Percentiles rank a stretch among this genome's conserved stretches.
Conservation (phyloP, 352 stramenopile species). For the Pythium plurisporium region DNA sequence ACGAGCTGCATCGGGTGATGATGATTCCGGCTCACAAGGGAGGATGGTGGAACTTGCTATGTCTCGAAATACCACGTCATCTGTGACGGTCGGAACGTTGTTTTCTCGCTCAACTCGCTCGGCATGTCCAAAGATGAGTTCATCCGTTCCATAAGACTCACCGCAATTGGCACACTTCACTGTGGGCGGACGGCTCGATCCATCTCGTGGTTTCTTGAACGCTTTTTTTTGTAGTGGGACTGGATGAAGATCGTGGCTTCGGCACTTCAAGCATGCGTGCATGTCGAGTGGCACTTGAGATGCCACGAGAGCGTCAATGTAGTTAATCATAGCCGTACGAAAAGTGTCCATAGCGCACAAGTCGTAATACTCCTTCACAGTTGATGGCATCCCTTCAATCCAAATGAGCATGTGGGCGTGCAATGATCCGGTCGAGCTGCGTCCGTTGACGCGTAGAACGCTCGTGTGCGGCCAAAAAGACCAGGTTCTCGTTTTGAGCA, state of each 20-base stretch:
- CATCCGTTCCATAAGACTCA: background rate
- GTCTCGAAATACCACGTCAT: background rate
- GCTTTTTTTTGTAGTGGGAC: background rate
- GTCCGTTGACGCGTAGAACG: background rate
- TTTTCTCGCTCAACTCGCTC: background rate
- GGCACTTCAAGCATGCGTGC: background rate
- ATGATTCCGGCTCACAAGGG: background rate
- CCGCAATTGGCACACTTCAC: background rate
- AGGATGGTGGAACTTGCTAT: background rate
- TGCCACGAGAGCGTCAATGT: background rate
- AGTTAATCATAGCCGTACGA: background rate
- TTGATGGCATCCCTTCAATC: background rate
- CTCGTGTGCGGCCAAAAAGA: background rate
- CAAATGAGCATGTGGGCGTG: slow-evolving; percentile 6
- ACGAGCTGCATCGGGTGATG: background rate
- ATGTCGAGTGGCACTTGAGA: background rate
- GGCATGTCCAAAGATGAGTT: background rate
- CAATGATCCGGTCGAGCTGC: slow-evolving; percentile 3
- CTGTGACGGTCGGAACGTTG: background rate
- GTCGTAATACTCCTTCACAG: background rate
- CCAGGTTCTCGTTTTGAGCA: background rate
- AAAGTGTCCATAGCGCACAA: background rate
- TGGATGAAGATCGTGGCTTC: background rate
- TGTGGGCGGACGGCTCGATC: background rate
- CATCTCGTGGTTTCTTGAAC: background rate